A percentile compares a stretch with the other conserved stretches of the same genome.
phyloP scores from a whole-genome alignment of 768 basidiomycete species.

The Tulasnella sp. region DNA sequence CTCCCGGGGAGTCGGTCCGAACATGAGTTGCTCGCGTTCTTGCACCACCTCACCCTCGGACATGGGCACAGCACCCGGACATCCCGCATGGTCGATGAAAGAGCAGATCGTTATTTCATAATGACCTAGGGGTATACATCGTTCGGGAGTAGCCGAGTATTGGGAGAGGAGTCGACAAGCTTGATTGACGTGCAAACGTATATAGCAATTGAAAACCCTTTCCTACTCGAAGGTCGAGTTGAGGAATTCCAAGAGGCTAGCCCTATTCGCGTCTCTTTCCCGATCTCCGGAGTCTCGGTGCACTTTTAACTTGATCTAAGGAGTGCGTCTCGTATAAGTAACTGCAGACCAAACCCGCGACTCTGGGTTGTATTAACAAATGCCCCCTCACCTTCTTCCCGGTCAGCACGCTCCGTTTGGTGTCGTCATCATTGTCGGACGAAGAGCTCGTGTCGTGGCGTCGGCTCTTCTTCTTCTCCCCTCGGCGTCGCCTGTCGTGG shows the following conservation, averaged over 20 bases:
- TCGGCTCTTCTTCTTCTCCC: slow-evolving; percentile 17
- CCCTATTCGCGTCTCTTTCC: slow-evolving; percentile 22
- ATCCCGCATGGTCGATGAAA: background rate
- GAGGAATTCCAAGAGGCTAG: slow-evolving; percentile 14
- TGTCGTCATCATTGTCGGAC: slow-evolving; percentile 5
- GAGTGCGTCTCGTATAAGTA: background rate
- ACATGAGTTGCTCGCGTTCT: background rate
- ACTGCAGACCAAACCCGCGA: background rate
- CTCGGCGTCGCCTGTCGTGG: slow-evolving; percentile 10
- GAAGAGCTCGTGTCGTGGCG: slow-evolving; percentile 11
- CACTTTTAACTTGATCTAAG: slow-evolving; percentile 25
- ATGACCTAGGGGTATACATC: background rate
- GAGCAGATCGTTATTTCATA: background rate
- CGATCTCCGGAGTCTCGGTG: slow-evolving; percentile 16
- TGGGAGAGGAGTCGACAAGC: background rate
- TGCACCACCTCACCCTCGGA: background rate
- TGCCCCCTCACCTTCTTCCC: slow-evolving; percentile 18
- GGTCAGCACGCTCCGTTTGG: slow-evolving; percentile 13
- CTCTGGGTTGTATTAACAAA: background rate
- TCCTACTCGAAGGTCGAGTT: slow-evolving; percentile 21
- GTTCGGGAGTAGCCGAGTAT: background rate
- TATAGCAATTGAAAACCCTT: background rate
- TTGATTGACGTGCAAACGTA: slow-evolving; percentile 12
- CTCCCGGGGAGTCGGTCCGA: background rate
- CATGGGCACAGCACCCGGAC: background rate